Conservation (phyloP, 2,329 filamentous ascomycete genomes). For the Ophiocordyceps camponoti-saundersi region DNA sequence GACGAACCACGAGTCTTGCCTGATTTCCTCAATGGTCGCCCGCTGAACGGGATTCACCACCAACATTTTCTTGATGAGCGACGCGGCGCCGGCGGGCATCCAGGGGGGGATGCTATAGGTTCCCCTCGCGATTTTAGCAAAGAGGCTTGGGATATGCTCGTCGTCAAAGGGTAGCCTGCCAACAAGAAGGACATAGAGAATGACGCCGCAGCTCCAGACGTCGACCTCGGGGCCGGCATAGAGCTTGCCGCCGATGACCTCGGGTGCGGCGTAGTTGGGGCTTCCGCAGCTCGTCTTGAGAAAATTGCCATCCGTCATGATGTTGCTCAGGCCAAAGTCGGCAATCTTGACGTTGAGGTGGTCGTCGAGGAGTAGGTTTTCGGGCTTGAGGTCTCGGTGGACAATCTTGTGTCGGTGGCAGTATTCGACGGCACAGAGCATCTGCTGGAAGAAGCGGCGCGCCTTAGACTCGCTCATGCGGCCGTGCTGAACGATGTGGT, state of each 20-base stretch:
- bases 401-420: conserved; percentile 98
- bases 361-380: conserved; percentile 89
- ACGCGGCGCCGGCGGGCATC: conserved; percentile 68
- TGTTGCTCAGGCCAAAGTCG: conserved; percentile 96
- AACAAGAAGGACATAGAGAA: conserved; percentile 68
- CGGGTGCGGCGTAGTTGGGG: conserved; percentile 93
- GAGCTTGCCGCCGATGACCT: conserved; percentile 93
- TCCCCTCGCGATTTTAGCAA: conserved; percentile 92
- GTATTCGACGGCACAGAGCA: conserved; percentile 96
- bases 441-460: conserved; percentile 98
- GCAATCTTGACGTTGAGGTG: conserved; percentile 98
- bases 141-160: conserved; percentile 91
- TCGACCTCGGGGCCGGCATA: conserved; percentile 97
- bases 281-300: conserved; percentile 97
- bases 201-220: conserved; percentile 94
- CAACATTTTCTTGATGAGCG: conserved; percentile 81
- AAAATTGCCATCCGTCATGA: conserved; percentile 99
- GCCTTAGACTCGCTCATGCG: conserved; percentile 82
- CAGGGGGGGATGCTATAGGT: conserved; percentile 87
- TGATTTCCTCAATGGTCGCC: conserved; percentile 86
- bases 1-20: conserved; percentile 85
- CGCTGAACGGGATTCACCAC: conserved; percentile 89
- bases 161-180: conserved; percentile 89
- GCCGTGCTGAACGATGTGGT: conserved; percentile 92
- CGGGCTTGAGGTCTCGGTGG: conserved; percentile 90